Evolutionary conservation across 495 filamentous ascomycete species (phyloP).

Genomic region (Annulohypoxylon stygium): DNA sequence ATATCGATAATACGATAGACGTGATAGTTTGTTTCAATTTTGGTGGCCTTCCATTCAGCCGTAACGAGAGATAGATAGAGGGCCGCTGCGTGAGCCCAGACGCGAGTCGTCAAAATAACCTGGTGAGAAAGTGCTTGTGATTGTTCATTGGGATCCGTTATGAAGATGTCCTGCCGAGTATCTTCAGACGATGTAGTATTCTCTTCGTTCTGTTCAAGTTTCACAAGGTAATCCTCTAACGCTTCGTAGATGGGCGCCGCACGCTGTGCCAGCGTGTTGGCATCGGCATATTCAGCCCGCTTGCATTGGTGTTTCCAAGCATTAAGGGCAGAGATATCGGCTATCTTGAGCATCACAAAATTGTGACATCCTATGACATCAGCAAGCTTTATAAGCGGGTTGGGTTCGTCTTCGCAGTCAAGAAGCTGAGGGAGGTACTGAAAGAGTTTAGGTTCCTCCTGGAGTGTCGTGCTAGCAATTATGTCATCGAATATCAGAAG

Average conservation of each 20-base stretch:
- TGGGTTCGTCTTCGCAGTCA: neutral
- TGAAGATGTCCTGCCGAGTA: neutral
- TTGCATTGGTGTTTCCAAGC: neutral
- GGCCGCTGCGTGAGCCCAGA: neutral
- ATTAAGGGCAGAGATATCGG: neutral
- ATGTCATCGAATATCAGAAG: slow-evolving; percentile 64
- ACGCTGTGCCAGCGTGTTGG: neutral
- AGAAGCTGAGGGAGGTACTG: neutral
- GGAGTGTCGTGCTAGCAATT: slow-evolving; percentile 50
- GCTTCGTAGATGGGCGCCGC: neutral
- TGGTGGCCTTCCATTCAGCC: neutral
- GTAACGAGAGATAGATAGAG: neutral
- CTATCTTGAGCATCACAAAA: neutral
- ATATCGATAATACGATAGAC: neutral
- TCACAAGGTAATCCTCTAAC: neutral
- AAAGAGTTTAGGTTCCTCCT: neutral
- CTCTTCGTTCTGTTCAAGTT: neutral
- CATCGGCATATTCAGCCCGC: neutral
- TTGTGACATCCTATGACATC: neutral
- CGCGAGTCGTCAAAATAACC: neutral
- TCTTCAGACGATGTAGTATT: neutral
- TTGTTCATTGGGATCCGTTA: neutral
- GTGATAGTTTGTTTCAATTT: neutral
- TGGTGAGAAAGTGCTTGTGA: neutral
- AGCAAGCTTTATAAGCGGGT: neutral